A percentile compares a stretch with the other conserved stretches of the same genome.
Evolutionary conservation across 106 monocot species (phyloP).

Genomic region (Hemerocallis citrina): DNA sequence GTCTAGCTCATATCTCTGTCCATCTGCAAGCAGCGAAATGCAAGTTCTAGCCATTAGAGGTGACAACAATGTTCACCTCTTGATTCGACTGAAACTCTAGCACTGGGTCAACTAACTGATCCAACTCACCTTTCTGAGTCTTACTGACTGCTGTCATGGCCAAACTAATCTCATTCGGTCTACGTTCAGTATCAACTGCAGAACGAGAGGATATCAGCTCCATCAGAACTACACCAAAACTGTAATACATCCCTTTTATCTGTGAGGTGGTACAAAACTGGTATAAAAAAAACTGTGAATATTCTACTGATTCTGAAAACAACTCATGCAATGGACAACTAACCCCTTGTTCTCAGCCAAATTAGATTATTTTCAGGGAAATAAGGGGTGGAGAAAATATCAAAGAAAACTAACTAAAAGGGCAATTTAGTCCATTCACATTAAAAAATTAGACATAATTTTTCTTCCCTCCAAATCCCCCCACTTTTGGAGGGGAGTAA

Average conservation of each 20-base stretch:
- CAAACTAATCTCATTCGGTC: constrained; percentile 30
- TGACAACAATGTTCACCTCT: constrained; percentile 16
- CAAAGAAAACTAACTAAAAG: too few species aligned
- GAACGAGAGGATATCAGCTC: constrained; percentile 44
- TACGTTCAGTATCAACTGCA: constrained; percentile 33
- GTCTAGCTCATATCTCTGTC: constrained; percentile 48
- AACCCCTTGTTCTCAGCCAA: too few species aligned
- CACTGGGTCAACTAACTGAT: constrained; percentile 25
- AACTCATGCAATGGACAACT: too few species aligned
- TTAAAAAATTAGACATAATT: too few species aligned
- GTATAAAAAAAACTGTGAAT: too few species aligned
- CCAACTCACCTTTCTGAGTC: constrained; percentile 24
- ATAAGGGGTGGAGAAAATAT: too few species aligned
- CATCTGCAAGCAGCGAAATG: constrained; percentile 31
- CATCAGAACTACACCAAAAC: constrained; percentile 22
- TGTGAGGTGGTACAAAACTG: constrained; percentile 46
- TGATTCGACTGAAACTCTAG: constrained; percentile 27
- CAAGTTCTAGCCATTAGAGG: constrained; percentile 24
- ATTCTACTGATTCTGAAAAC: too few species aligned
- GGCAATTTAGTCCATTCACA: too few species aligned
- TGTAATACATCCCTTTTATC: constrained; percentile 49
- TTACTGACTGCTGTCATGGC: constrained; percentile 28
- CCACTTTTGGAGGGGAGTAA: too few species aligned
- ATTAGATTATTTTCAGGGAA: too few species aligned
- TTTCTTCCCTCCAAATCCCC: too few species aligned